Evolutionary conservation across 208 protist species (phyloP), one percentile per base, ranked within the genome.

Genomic region (Trypanosoma scelopori): DNA sequence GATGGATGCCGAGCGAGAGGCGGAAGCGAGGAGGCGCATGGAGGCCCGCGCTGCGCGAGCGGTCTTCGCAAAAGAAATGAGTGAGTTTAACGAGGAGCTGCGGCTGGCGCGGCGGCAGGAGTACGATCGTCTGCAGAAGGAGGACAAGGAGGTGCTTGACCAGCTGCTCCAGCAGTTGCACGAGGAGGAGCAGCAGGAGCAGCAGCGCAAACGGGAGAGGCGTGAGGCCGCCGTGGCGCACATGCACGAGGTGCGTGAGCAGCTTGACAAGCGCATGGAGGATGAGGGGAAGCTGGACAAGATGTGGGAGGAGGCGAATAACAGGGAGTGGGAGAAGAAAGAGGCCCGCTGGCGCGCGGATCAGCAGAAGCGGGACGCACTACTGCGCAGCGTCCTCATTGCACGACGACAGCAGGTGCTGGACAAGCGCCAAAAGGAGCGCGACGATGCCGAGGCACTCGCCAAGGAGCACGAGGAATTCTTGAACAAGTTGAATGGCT

Each of bases 251-350:
- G 50, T 88, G 4, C 74, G 81, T 45, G 25, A 6, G 27, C 82
- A 93, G 68, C 23, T 65, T 6, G 28, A 65, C 22, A 69, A 73
- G 4, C 78, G 85, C 64, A 55, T 71, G 57, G 82, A 81, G 69
- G 84, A 82, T 12, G 69, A 84, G 62, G 65, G 72, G 4, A 50
- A 76, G 48, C 71, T 93, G 18, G 89, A 95, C 53, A 73, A 79
- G 48, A 62, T 95, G 37, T 95, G 89, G 87, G 81, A 83, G 50
- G 85, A 93, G 73, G 89, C 78, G 27, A 93, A 82, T 67, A 74
- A 83, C 42, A 80, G 81, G 61, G 69, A 92, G 74, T 95, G 89
- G 89, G 84, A 47, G 59, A 89, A 87, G 68, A 86, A 86, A 22
- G 86, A 95, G 78, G 71, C 69, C 15, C 72, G 78, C 49, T 95